phyloP scores from a whole-genome alignment of 257 asterid genomes.

The Petrea volubilis region DNA sequence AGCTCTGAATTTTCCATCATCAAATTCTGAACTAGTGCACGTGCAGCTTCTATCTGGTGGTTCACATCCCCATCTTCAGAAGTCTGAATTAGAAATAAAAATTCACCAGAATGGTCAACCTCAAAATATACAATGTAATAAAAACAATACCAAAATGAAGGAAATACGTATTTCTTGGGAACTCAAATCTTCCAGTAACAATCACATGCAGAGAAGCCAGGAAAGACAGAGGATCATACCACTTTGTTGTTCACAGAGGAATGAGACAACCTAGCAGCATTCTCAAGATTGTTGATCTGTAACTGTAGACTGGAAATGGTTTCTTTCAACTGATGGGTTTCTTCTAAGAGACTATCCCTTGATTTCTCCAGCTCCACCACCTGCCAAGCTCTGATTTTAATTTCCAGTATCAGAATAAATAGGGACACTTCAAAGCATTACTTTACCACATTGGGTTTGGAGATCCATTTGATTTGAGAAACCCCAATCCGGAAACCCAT shows the following conservation, averaged over 20 bases:
- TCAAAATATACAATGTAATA: conserved; percentile 10
- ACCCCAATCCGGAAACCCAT: not conserved
- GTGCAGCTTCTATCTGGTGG: conserved; percentile 46
- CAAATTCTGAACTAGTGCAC: conserved; percentile 50
- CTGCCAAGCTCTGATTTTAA: conserved; percentile 65
- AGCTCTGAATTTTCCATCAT: conserved; percentile 55
- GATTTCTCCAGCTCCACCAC: conserved; percentile 68
- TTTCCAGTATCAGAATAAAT: conserved; percentile 47
- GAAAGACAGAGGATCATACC: conserved; percentile 34
- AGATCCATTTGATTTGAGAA: conserved; percentile 5
- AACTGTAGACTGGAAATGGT: conserved; percentile 52
- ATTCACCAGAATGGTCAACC: conserved; percentile 4
- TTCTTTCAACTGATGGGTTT: conserved; percentile 49
- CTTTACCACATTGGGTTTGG: not conserved
- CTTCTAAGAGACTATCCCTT: conserved; percentile 50
- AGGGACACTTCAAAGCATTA: conserved; percentile 20
- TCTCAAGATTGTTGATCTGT: conserved; percentile 52
- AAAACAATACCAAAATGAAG: not conserved
- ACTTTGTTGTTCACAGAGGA: conserved; percentile 40
- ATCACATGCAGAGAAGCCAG: not conserved
- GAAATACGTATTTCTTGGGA: not conserved
- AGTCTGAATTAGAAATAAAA: conserved; percentile 45
- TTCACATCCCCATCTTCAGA: conserved; percentile 46
- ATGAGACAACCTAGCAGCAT: conserved; percentile 26
- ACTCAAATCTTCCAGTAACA: conserved; percentile 15